phyloP scores from a whole-genome alignment of 2,329 filamentous ascomycete genomes.

The Sporothrix euskadiensis region DNA sequence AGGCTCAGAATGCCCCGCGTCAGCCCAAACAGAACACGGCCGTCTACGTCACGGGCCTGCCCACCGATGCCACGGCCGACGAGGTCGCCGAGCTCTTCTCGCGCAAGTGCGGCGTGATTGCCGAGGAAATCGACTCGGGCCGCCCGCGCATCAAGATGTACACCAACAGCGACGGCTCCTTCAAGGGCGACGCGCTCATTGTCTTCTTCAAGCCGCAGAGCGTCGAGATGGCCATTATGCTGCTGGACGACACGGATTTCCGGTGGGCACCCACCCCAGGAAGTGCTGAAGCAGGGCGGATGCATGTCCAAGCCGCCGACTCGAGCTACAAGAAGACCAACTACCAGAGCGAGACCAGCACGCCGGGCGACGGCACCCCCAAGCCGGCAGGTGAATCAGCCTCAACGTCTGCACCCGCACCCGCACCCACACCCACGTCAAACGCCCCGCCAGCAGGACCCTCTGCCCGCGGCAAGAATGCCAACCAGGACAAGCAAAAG shows the following conservation, averaged over 20 bases:
- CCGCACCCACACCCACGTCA: background rate
- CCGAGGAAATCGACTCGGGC: slow-evolving; percentile 88
- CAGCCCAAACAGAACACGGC: slow-evolving; percentile 75
- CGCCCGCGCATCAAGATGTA: slow-evolving; percentile 93
- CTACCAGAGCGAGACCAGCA: slow-evolving; percentile 52
- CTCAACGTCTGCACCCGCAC: background rate
- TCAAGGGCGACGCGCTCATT: slow-evolving; percentile 91
- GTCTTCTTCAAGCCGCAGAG: slow-evolving; percentile 95
- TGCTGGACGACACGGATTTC: slow-evolving; percentile 81
- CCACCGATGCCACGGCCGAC: slow-evolving; percentile 71
- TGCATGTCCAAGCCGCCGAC: slow-evolving; percentile 82
- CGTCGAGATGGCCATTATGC: slow-evolving; percentile 79
- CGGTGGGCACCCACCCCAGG: slow-evolving; percentile 55
- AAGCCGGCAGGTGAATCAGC: slow-evolving; percentile 25
- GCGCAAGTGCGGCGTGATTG: slow-evolving; percentile 82
- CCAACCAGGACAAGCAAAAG: slow-evolving; percentile 75
- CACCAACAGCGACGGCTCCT: slow-evolving; percentile 73
- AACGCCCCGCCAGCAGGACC: background rate
- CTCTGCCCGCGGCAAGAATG: slow-evolving; percentile 35
- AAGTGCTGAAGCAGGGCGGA: slow-evolving; percentile 55
- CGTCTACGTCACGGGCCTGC: slow-evolving; percentile 87
- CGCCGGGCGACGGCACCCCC: slow-evolving; percentile 28
- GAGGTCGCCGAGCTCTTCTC: slow-evolving; percentile 85
- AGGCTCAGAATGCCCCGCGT: slow-evolving; percentile 43
- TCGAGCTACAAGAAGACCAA: slow-evolving; percentile 87